phyloP scores from a whole-genome alignment of 106 monocot genomes.

The Apostasia shenzhenica region DNA sequence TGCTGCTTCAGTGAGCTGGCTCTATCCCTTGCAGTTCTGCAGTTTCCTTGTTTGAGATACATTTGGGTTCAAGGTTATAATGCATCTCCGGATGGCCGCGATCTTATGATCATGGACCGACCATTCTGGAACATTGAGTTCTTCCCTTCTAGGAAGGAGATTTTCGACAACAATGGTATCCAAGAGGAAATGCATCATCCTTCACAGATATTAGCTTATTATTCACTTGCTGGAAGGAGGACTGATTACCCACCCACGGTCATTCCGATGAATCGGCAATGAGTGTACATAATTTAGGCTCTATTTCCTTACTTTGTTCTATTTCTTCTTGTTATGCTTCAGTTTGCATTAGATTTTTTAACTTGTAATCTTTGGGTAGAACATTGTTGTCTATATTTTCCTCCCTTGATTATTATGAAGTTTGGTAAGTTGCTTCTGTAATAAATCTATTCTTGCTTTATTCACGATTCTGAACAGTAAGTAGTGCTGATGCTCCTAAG shows the following conservation, averaged over 20 bases:
- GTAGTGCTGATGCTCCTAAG: too few relatives aligned
- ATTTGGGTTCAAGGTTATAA: constrained; percentile 90
- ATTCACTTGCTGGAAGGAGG: constrained; percentile 83
- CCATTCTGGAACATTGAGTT: constrained; percentile 92
- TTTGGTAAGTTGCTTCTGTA: constrained; percentile 6
- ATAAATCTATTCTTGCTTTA: constrained; percentile 6
- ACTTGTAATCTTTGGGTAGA: constrained; percentile 3
- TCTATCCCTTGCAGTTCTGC: constrained; percentile 44
- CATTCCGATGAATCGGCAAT: constrained; percentile 43
- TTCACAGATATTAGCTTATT: constrained; percentile 82
- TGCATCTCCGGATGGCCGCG: constrained; percentile 36
- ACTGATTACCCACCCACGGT: constrained; percentile 53
- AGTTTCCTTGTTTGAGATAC: constrained; percentile 55
- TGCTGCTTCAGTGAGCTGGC: constrained; percentile 89
- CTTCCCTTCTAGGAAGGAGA: constrained; percentile 41
- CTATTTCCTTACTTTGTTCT: neutral
- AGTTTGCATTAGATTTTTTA: neutral
- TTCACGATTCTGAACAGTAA: too few relatives aligned
- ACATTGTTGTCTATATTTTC: constrained; percentile 6
- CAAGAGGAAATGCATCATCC: constrained; percentile 26
- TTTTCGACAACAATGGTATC: constrained; percentile 4
- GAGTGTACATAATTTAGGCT: constrained; percentile 14
- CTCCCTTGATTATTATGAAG: constrained; percentile 4
- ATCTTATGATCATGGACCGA: constrained; percentile 62
- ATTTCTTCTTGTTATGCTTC: neutral